Conservation (phyloP, 106 monocot species). For the Platanthera zijinensis region DNA sequence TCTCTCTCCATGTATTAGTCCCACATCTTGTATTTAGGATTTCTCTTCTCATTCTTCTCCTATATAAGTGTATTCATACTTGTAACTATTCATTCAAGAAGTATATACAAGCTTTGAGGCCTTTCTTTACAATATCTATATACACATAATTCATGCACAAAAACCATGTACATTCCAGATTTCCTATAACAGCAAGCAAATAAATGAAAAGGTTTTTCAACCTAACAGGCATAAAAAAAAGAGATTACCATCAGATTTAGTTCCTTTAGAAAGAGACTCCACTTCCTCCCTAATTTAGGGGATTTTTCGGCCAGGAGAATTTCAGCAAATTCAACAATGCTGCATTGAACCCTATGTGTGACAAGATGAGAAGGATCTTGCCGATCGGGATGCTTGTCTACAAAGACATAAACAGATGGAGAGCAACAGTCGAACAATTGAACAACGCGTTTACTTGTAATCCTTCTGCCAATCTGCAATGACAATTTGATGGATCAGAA, state of each 20-base stretch:
- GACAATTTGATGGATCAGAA: not conserved
- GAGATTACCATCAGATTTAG: constrained; percentile 52
- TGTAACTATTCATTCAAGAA: too few species aligned
- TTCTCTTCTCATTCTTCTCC: too few species aligned
- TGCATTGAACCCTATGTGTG: constrained; percentile 71
- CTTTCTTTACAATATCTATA: too few species aligned
- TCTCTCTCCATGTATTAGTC: too few species aligned
- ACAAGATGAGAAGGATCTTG: constrained; percentile 94
- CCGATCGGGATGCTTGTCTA: constrained; percentile 72
- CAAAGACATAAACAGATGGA: constrained; percentile 58
- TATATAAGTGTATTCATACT: too few species aligned
- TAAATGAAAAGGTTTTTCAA: not conserved
- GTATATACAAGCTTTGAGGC: too few species aligned
- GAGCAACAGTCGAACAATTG: constrained; percentile 52
- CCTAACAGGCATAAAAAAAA: not conserved
- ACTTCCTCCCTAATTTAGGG: constrained; percentile 31
- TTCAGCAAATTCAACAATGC: constrained; percentile 55
- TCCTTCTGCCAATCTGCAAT: constrained; percentile 79
- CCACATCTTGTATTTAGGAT: too few species aligned
- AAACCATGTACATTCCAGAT: not conserved
- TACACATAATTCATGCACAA: not conserved
- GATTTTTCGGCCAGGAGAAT: constrained; percentile 30
- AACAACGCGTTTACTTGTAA: constrained; percentile 74
- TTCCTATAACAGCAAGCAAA: not conserved
- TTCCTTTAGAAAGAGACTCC: constrained; percentile 40